Evolutionary conservation across 441 rosid species (phyloP).

Genomic region (Eutrema salsugineum): DNA sequence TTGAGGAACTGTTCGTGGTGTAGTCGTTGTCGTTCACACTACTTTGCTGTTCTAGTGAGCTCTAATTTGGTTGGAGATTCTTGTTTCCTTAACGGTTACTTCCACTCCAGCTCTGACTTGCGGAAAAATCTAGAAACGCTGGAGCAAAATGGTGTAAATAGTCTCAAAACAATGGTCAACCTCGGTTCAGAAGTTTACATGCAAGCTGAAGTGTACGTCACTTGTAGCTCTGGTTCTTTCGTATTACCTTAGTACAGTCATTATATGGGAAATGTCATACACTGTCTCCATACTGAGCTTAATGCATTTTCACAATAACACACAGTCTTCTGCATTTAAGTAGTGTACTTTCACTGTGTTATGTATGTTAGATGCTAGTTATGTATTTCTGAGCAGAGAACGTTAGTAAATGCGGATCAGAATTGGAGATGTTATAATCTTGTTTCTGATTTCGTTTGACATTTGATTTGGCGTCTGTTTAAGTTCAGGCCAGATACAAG

Average conservation of each 20-base stretch:
- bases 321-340: neutral
- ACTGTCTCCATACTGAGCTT: neutral
- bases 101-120: slow-evolving; percentile 66
- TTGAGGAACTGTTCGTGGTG: neutral
- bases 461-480: slow-evolving; percentile 3
- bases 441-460: neutral
- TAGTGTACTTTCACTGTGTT: neutral
- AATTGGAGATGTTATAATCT: neutral
- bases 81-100: slow-evolving; percentile 32
- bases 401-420: neutral
- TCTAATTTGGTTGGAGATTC: neutral
- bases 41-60: neutral
- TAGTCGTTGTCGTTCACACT: neutral
- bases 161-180: slow-evolving; percentile 80
- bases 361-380: slow-evolving; percentile 5
- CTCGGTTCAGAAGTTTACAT: slow-evolving; percentile 88
- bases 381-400: neutral
- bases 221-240: slow-evolving; percentile 6
- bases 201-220: slow-evolving; percentile 90
- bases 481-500: slow-evolving; percentile 71
- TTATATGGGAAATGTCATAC: neutral
- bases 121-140: slow-evolving; percentile 64
- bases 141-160: slow-evolving; percentile 73
- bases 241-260: neutral
- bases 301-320: neutral